Evolutionary conservation across 2,329 filamentous ascomycete species (phyloP), one percentile per base, ranked within the genome.

Genomic region (Fusarium tupiense): DNA sequence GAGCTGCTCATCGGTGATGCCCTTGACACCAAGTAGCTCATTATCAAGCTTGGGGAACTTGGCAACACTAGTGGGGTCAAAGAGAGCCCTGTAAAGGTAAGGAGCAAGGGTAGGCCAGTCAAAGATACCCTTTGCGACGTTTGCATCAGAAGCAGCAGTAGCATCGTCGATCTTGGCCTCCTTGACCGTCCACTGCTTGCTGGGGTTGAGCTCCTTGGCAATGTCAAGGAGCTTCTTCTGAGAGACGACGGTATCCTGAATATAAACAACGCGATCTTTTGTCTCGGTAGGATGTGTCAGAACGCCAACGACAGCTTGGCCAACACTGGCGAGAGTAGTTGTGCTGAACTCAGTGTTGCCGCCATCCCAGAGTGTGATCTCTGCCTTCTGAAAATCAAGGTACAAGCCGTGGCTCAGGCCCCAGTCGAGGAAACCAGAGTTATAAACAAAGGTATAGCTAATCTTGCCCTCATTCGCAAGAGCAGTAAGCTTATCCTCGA

Each of bases 381-480:
- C 84, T 4, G 83, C 81, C 3, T 82, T 79, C 1, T 47, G 13
- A n/a, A 66, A 73, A 64, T 88, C 82, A 4, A 89, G 58, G 10
- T 89, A 56, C 73, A 91, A 86, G 5, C 80, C 80, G 3, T 79
- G 49, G 69, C 79, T 43, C 10, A 86, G 54, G 13, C 84, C 84
- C 89, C 87, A 91, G 78, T 92, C 91, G 64, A 92, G 86, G 80
- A 92, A 92, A 0, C 83, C 80, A 0, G 87, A 87, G 61, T 84
- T 89, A 31, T 86, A 82, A 5, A 92, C 79, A 24, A 83, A 82
- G 0, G 88, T 91, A 83, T 91, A 92, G 20, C 85, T 83, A 82
- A 91, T 78, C 41, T 79, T 67, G 56, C 82, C 79, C 46, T 83
- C 80, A 75, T 82, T 80, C 8, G 84, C 79, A 52, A 84, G 81